Conservation (phyloP, 306 rosid species). For the Delonix regia region DNA sequence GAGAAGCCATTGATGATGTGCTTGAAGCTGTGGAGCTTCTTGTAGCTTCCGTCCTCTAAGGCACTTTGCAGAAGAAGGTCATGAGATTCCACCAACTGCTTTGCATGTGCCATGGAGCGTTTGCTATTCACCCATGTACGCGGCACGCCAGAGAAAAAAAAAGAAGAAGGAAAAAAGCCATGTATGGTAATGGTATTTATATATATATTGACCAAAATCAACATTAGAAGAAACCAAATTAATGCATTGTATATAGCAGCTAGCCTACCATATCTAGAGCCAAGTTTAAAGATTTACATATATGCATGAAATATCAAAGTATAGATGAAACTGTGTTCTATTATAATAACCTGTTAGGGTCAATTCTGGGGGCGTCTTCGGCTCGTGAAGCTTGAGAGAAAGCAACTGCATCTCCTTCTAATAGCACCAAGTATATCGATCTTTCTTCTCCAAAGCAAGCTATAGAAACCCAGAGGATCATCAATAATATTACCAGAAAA, state of each 20-base stretch:
- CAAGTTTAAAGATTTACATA: too few relatives aligned
- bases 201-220: background rate
- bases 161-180: background rate
- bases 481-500: constrained; percentile 13
- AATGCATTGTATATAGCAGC: background rate
- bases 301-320: background rate
- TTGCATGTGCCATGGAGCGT: constrained; percentile 49
- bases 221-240: too few relatives aligned
- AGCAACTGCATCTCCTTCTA: constrained; percentile 61
- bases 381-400: constrained; percentile 42
- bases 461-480: constrained; percentile 23
- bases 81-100: constrained; percentile 57
- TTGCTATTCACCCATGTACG: constrained; percentile 44
- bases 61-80: constrained; percentile 58
- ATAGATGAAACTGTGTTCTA: background rate
- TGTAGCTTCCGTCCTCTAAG: constrained; percentile 68
- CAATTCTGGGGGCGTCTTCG: constrained; percentile 29
- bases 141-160: background rate
- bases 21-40: constrained; percentile 71
- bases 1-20: constrained; percentile 79
- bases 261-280: background rate
- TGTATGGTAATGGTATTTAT: background rate
- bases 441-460: constrained; percentile 57
- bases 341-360: constrained; percentile 40
- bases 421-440: constrained; percentile 63